Evolutionary conservation across 352 stramenopile genomes (phyloP).

Genomic region (Phytopythium sindhum): DNA sequence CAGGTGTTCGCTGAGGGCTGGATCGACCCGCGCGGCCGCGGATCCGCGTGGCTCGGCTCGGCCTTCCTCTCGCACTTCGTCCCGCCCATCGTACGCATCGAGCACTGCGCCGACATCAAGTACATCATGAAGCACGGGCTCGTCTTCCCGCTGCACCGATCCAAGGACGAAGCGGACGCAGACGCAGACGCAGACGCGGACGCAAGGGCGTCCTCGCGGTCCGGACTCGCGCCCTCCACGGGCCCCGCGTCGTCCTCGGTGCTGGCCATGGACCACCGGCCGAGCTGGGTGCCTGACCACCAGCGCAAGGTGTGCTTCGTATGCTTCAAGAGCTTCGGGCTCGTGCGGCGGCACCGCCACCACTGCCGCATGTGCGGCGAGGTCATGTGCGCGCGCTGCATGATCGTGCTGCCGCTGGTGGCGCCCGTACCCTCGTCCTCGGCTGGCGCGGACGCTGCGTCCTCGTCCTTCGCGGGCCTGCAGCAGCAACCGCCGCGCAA

Average conservation of each 20-base stretch:
- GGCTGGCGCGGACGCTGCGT: background rate
- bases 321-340: conserved; percentile 68
- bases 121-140: conserved; percentile 78
- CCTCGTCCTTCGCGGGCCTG: conserved; percentile 20
- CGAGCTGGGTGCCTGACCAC: conserved; percentile 58
- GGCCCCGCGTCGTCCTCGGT: background rate
- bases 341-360: conserved; percentile 60
- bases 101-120: conserved; percentile 74
- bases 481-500: conserved; percentile 40
- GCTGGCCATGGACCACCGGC: conserved; percentile 20
- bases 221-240: background rate
- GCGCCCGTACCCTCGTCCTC: conserved; percentile 25
- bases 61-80: conserved; percentile 63
- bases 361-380: conserved; percentile 79
- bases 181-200: background rate
- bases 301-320: conserved; percentile 60
- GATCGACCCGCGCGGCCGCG: conserved; percentile 46
- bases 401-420: conserved; percentile 65
- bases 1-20: conserved; percentile 67
- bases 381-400: conserved; percentile 66
- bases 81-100: conserved; percentile 52
- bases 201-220: background rate
- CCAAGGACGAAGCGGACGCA: background rate
- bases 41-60: conserved; percentile 47
- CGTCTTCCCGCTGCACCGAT: conserved; percentile 50